Percentiles rank a stretch among this genome's conserved stretches.
These are phyloP conservation scores for Choiromyces venosus DNA, from an alignment of 495 filamentous ascomycete species.

Conservation along the genomic window DNA sequence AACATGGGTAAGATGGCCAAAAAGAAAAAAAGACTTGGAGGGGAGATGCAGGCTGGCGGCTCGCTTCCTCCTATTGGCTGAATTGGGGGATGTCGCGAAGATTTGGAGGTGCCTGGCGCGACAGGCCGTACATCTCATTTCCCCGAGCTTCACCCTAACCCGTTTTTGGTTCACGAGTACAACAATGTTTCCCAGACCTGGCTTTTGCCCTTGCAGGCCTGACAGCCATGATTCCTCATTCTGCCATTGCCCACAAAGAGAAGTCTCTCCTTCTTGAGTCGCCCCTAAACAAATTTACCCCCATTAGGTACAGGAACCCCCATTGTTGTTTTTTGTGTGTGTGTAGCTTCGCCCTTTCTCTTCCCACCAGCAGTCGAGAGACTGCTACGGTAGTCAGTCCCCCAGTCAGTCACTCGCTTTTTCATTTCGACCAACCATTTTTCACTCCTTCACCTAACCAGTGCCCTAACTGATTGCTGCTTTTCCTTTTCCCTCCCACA, in stretches of 20 bases:
- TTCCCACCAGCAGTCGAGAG: neutral
- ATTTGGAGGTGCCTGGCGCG: slow-evolving; percentile 28
- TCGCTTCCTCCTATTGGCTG: neutral
- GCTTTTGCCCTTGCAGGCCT: neutral
- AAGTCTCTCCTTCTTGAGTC: neutral
- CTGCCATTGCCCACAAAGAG: neutral
- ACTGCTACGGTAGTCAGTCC: slow-evolving; percentile 16
- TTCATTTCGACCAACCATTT: slow-evolving; percentile 36
- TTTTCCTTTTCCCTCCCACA: neutral
- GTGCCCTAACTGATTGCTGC: neutral
- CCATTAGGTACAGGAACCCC: slow-evolving; percentile 14
- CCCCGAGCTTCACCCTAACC: slow-evolving; percentile 29
- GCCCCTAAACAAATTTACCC: neutral
- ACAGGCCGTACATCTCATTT: slow-evolving; percentile 38
- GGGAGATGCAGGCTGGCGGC: neutral
- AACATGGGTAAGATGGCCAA: neutral
- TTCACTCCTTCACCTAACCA: slow-evolving; percentile 20
- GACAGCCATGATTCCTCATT: neutral
- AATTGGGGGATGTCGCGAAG: slow-evolving; percentile 9
- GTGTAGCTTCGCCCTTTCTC: neutral
- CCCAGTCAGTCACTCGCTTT: slow-evolving; percentile 25
- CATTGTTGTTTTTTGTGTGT: neutral
- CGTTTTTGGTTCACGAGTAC: slow-evolving; percentile 22
- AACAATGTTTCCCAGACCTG: neutral
- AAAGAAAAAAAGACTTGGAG: neutral